A percentile compares a stretch with the other conserved stretches of the same genome.
These are phyloP conservation scores for Xylariaceae sp. DNA, from an alignment of 2,329 filamentous ascomycete genomes.

Conservation along the genomic window DNA sequence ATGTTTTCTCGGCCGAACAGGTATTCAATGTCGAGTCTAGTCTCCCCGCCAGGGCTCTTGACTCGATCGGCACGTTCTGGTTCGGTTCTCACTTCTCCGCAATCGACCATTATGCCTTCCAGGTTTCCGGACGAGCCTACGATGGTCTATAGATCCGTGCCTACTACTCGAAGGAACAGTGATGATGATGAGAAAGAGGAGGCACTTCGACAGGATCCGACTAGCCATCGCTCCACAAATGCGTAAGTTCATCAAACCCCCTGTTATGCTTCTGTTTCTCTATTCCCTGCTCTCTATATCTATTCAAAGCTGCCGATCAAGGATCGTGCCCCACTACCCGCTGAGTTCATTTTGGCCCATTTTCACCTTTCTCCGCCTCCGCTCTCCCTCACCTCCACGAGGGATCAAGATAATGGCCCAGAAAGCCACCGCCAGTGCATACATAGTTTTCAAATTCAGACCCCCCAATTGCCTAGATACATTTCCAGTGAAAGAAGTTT, in stretches of 20 bases:
- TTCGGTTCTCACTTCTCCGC: slow-evolving; percentile 76
- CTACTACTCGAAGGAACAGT: slow-evolving; percentile 82
- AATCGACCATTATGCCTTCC: slow-evolving; percentile 55
- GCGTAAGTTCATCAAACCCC: slow-evolving; percentile 60
- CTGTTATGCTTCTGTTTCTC: neutral
- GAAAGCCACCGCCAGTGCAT: too few species aligned
- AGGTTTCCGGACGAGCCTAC: slow-evolving; percentile 57
- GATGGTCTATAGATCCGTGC: slow-evolving; percentile 79
- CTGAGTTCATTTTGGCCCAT: neutral
- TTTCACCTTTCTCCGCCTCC: neutral
- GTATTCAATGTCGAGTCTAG: slow-evolving; percentile 84
- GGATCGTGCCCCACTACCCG: too few species aligned
- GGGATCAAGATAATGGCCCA: too few species aligned
- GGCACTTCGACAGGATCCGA: slow-evolving; percentile 64
- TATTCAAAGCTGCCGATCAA: too few species aligned
- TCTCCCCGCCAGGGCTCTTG: slow-evolving; percentile 72
- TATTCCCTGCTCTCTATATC: neutral
- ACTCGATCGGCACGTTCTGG: slow-evolving; percentile 71
- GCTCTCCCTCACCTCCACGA: neutral
- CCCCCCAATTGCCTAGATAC: too few species aligned
- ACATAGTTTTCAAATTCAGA: too few species aligned
- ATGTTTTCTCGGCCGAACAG: slow-evolving; percentile 81
- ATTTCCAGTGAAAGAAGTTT: too few species aligned
- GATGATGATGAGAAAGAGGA: slow-evolving; percentile 85
- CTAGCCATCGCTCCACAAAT: slow-evolving; percentile 68